These are phyloP conservation scores for Trichosporon faecale DNA, from an alignment of 1,284 basidiomycete species.

Conservation along the genomic window DNA sequence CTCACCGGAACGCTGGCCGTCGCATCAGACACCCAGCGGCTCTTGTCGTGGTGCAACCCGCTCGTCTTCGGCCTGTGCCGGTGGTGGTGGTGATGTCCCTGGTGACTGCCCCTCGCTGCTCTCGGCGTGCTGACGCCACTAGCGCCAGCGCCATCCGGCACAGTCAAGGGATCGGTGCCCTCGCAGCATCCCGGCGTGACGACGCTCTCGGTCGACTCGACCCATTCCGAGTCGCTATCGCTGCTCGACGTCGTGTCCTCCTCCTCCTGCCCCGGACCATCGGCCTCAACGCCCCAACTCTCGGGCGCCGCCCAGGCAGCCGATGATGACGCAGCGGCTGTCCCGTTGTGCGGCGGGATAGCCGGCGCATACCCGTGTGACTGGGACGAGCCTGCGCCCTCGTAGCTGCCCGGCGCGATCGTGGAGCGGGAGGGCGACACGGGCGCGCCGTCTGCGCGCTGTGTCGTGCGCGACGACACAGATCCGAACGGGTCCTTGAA, in stretches of 20 bases:
- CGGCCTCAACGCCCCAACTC: conserved; percentile 57
- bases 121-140: not conserved
- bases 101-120: conserved; percentile 6
- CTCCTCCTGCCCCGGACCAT: conserved; percentile 43
- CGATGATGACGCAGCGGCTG: conserved; percentile 13
- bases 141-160: not conserved
- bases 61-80: not conserved
- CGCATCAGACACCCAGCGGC: not conserved
- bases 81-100: conserved; percentile 11
- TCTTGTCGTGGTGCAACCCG: conserved; percentile 3
- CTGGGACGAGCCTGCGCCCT: conserved; percentile 1
- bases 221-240: conserved; percentile 5
- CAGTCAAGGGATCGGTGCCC: not conserved
- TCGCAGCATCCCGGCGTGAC: not conserved
- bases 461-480: not conserved
- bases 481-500: conserved; percentile 48
- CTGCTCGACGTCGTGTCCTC: conserved; percentile 25
- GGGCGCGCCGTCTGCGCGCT: not conserved
- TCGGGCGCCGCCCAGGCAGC: conserved; percentile 57
- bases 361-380: conserved; percentile 11
- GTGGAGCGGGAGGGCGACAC: conserved; percentile 13
- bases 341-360: conserved; percentile 15
- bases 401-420: not conserved
- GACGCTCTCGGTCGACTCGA: not conserved
- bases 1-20: not conserved